Percentiles rank a stretch among this genome's conserved stretches.
phyloP scores from a whole-genome alignment of 108 stramenopile species.

The Stephanodiscus minutulus region DNA sequence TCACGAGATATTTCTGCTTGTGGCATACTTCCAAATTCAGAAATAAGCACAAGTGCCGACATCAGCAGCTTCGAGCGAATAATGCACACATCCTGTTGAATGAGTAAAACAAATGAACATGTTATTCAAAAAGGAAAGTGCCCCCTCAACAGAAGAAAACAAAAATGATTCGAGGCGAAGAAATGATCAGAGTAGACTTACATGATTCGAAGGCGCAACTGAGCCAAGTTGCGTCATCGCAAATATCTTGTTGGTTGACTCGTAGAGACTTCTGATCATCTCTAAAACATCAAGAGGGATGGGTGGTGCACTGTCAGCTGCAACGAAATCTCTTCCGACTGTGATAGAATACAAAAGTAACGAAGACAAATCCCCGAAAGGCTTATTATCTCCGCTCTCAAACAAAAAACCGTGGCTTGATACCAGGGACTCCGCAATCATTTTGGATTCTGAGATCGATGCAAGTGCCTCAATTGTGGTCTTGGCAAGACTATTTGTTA shows the following conservation, averaged over 20 bases:
- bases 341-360: constrained; percentile 36
- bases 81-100: constrained; percentile 20
- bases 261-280: constrained; percentile 26
- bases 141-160: background rate
- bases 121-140: background rate
- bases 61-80: constrained; percentile 30
- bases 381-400: constrained; percentile 3
- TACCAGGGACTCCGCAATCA: constrained; percentile 30
- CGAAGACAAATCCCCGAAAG: constrained; percentile 31
- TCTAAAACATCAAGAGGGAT: constrained; percentile 11
- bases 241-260: constrained; percentile 31
- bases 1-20: constrained; percentile 17
- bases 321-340: background rate
- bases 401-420: constrained; percentile 14
- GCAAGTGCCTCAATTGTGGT: constrained; percentile 17
- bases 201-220: constrained; percentile 10
- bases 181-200: background rate
- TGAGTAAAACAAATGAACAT: background rate
- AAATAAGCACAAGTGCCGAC: constrained; percentile 30
- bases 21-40: constrained; percentile 26
- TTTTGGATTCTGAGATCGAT: constrained; percentile 28
- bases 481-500: constrained; percentile 23
- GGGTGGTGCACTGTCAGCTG: background rate
- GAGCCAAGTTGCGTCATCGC: constrained; percentile 26
- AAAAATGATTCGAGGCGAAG: background rate